These are phyloP conservation scores for Debaryomyces udenii DNA, from an alignment of 1,139 yeast genomes.

Conservation along the genomic window DNA sequence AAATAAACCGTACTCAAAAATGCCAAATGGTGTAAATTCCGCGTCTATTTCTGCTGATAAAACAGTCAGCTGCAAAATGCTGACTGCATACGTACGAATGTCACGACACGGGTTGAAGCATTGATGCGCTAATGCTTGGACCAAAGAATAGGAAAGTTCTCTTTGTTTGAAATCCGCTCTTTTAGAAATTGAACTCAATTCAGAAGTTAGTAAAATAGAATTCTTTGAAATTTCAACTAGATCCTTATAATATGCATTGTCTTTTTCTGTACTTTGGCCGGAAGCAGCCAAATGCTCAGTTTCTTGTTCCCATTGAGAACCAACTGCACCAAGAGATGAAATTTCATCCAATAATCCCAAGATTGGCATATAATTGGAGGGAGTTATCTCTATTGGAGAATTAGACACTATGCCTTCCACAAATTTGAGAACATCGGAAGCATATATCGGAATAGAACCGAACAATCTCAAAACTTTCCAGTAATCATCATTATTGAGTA, in stretches of 20 bases:
- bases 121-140: constrained; percentile 84
- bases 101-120: constrained; percentile 87
- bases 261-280: constrained; percentile 21
- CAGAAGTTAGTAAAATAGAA: constrained; percentile 64
- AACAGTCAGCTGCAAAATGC: constrained; percentile 51
- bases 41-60: constrained; percentile 33
- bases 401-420: constrained; percentile 46
- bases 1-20: constrained; percentile 74
- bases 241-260: constrained; percentile 50
- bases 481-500: constrained; percentile 53
- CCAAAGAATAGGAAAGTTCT: constrained; percentile 56
- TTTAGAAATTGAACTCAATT: constrained; percentile 40
- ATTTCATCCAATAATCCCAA: constrained; percentile 78
- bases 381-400: constrained; percentile 41
- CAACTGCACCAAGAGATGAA: constrained; percentile 80
- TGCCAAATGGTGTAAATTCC: constrained; percentile 49
- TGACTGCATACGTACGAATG: constrained; percentile 65
- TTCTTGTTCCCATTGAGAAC: constrained; percentile 70
- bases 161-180: constrained; percentile 29
- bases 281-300: constrained; percentile 15
- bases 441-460: constrained; percentile 57
- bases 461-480: constrained; percentile 66
- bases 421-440: constrained; percentile 53
- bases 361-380: constrained; percentile 60
- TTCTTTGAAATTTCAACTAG: constrained; percentile 60